Evolutionary conservation across 805 yeast species (phyloP).

Genomic region (Geotrichum ghanense): DNA sequence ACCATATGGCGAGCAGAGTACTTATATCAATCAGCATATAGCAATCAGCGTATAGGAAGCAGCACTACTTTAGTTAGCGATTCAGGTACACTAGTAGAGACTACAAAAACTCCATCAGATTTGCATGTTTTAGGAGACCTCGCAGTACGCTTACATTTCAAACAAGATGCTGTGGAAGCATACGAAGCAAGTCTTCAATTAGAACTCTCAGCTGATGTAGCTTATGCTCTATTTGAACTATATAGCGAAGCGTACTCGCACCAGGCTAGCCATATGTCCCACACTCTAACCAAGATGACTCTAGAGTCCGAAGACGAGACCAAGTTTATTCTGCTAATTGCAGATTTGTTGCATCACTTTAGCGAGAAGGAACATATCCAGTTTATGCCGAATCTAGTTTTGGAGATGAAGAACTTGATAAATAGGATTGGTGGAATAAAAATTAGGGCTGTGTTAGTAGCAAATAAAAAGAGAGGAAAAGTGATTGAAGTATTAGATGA

Average conservation of each 20-base stretch:
- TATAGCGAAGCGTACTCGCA: conserved; percentile 50
- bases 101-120: conserved; percentile 67
- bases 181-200: conserved; percentile 58
- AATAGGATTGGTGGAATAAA: conserved; percentile 71
- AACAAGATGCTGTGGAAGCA: conserved; percentile 79
- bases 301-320: background rate
- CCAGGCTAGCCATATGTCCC: background rate
- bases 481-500: background rate
- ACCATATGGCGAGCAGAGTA: conserved; percentile 91
- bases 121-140: conserved; percentile 88
- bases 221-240: conserved; percentile 52
- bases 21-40: conserved; percentile 79
- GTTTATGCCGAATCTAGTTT: conserved; percentile 60
- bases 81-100: conserved; percentile 30
- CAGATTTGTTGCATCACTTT: conserved; percentile 37
- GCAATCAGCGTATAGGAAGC: background rate
- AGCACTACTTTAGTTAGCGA: background rate
- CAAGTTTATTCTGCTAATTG: background rate
- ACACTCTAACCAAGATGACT: too few species aligned
- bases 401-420: conserved; percentile 48
- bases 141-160: conserved; percentile 76
- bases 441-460: conserved; percentile 35
- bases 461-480: conserved; percentile 8
- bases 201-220: conserved; percentile 72
- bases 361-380: conserved; percentile 95